Percentiles rank a stretch among this genome's conserved stretches.
These are phyloP conservation scores for Pseudotsuga menziesii DNA, from an alignment of 75 land plant species.

Conservation along the genomic window DNA sequence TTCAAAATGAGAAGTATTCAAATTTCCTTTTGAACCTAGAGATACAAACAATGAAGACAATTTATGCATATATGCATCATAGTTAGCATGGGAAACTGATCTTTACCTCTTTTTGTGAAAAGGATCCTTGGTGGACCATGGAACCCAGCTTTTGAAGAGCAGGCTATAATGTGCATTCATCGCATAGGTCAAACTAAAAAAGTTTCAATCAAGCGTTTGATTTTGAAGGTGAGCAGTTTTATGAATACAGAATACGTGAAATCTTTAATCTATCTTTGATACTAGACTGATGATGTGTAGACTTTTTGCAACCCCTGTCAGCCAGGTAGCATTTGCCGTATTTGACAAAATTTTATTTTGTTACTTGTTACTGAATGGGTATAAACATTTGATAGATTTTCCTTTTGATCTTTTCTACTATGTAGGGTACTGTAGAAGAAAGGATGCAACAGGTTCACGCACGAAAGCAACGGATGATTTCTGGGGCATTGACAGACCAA, in stretches of 20 bases:
- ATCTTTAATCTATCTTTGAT: background rate
- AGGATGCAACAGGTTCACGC: slow-evolving; percentile 83
- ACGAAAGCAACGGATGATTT: slow-evolving; percentile 79
- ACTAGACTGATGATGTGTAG: background rate
- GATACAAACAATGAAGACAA: background rate
- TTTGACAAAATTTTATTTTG: background rate
- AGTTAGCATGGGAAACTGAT: background rate
- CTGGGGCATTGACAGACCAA: slow-evolving; percentile 85
- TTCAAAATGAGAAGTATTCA: background rate
- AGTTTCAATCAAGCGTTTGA: slow-evolving; percentile 69
- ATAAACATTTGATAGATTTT: background rate
- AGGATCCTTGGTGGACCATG: slow-evolving; percentile 99
- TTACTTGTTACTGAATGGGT: background rate
- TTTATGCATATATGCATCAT: background rate
- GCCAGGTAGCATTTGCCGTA: background rate
- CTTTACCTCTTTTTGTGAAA: background rate
- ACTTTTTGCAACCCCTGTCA: background rate
- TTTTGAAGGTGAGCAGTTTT: slow-evolving; percentile 58
- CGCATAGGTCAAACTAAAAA: slow-evolving; percentile 77
- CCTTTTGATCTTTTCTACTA: background rate
- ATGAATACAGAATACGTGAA: background rate
- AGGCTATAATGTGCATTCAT: slow-evolving; percentile 92
- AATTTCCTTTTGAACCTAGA: no score
- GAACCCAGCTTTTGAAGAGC: slow-evolving; percentile 96
- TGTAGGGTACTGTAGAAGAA: slow-evolving; percentile 85